phyloP scores from a whole-genome alignment of 202 grass and related monocot species.

The Setaria italica region DNA sequence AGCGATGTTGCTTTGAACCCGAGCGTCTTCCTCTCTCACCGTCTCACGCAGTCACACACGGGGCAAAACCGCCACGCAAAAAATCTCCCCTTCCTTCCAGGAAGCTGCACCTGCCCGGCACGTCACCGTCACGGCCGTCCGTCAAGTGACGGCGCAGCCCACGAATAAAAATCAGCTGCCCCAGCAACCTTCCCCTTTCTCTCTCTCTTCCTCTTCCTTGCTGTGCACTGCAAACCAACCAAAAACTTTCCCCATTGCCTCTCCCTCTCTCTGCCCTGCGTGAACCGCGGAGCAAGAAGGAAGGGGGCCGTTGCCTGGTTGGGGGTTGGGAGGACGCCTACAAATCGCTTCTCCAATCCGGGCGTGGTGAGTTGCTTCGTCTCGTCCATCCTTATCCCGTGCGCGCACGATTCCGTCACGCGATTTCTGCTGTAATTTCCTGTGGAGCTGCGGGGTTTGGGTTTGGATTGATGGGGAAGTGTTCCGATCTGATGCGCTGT shows the following conservation, averaged over 20 bases:
- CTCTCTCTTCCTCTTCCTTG: background rate
- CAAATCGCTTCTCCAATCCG: background rate
- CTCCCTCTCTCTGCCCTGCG: background rate
- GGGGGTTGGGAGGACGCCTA: background rate
- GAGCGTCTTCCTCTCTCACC: no score
- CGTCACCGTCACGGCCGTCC: conserved; percentile 38
- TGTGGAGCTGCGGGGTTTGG: background rate
- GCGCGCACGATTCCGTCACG: background rate
- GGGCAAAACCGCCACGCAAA: background rate
- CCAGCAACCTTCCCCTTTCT: background rate
- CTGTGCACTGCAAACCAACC: conserved; percentile 36
- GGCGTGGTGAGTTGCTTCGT: conserved; percentile 24
- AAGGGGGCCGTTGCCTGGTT: background rate
- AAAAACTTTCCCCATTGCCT: background rate
- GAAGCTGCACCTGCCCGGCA: conserved; percentile 29
- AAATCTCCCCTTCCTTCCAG: background rate
- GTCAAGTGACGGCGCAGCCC: background rate
- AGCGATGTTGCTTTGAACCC: no score
- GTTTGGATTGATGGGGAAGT: background rate
- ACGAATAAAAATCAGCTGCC: conserved; percentile 38
- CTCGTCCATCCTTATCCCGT: background rate
- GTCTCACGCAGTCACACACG: no score
- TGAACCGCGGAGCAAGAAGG: conserved; percentile 49
- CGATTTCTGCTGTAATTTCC: background rate
- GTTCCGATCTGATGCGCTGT: conserved; percentile 6